Evolutionary conservation across 2,329 filamentous ascomycete genomes (phyloP).

Genomic region (Malbranchea zuffiana): DNA sequence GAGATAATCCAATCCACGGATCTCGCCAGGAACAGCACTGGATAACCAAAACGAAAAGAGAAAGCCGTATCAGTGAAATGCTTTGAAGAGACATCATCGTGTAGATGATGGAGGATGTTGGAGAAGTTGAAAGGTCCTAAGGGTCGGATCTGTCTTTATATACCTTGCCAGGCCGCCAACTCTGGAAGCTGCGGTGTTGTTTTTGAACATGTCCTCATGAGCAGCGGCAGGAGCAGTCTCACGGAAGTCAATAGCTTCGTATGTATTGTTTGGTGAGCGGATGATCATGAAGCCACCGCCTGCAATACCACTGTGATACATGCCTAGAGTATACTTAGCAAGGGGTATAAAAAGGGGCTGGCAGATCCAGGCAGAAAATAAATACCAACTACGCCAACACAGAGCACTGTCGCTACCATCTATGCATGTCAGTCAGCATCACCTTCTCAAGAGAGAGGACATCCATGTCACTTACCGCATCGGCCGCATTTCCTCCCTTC

Average conservation of each 20-base stretch:
- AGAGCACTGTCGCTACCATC: constrained; percentile 62
- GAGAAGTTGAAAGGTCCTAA: too few relatives aligned
- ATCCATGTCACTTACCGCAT: constrained; percentile 42
- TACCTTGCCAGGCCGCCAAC: constrained; percentile 58
- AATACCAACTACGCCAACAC: constrained; percentile 58
- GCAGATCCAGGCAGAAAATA: constrained; percentile 2
- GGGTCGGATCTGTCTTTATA: too few relatives aligned
- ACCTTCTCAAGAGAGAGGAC: neutral
- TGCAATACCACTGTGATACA: constrained; percentile 72
- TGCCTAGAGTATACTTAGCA: constrained; percentile 32
- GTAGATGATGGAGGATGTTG: too few relatives aligned
- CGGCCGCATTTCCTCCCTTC: constrained; percentile 59
- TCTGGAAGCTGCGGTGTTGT: constrained; percentile 56
- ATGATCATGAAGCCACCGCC: constrained; percentile 87
- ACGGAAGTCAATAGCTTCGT: constrained; percentile 81
- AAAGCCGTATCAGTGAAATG: neutral
- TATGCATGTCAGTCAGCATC: constrained; percentile 17
- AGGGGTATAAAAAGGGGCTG: neutral
- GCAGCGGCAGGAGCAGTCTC: constrained; percentile 78
- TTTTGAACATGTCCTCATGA: constrained; percentile 72
- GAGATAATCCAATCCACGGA: constrained; percentile 68
- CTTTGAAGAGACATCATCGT: too few relatives aligned
- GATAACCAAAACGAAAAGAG: too few relatives aligned
- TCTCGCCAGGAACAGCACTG: constrained; percentile 47
- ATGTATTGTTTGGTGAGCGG: constrained; percentile 58